A percentile compares a stretch with the other conserved stretches of the same genome.
These are phyloP conservation scores for Spiraea crenata DNA, from an alignment of 331 rosid species.

Conservation along the genomic window DNA sequence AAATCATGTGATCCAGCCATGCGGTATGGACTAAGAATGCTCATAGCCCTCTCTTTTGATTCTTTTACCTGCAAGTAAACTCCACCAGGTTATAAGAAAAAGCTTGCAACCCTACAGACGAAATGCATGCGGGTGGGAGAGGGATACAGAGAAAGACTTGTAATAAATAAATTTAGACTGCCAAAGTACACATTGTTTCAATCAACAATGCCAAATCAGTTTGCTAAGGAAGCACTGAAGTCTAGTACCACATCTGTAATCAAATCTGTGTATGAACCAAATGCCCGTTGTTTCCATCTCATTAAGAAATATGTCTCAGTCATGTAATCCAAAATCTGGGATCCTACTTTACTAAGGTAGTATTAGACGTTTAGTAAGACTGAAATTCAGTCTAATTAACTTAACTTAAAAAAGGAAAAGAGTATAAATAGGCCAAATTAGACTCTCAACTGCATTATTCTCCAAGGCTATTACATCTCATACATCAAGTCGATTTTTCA, in stretches of 20 bases:
- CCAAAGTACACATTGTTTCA: not conserved
- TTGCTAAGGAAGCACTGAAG: not conserved
- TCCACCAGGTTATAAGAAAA: conserved; percentile 8
- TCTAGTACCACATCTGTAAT: not conserved
- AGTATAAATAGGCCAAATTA: not conserved
- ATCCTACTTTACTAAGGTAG: not conserved
- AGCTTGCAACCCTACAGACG: not conserved
- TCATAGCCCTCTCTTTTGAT: conserved; percentile 88
- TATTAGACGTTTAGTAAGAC: not conserved
- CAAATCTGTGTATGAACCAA: not conserved
- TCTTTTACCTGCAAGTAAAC: conserved; percentile 71
- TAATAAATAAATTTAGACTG: not conserved
- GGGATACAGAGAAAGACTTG: not conserved
- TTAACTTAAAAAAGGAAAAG: not conserved
- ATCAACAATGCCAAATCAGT: not conserved
- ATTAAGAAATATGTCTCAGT: not conserved
- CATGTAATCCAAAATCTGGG: not conserved
- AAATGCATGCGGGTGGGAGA: not conserved
- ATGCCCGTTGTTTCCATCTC: not conserved
- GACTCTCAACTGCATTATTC: not conserved
- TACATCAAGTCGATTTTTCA: conserved; percentile 14
- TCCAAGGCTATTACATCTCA: not conserved
- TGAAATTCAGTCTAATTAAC: not conserved
- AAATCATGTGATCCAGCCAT: conserved; percentile 68
- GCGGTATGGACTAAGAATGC: conserved; percentile 69